phyloP scores from a whole-genome alignment of 106 monocot species.

The Ottelia alismoides region DNA sequence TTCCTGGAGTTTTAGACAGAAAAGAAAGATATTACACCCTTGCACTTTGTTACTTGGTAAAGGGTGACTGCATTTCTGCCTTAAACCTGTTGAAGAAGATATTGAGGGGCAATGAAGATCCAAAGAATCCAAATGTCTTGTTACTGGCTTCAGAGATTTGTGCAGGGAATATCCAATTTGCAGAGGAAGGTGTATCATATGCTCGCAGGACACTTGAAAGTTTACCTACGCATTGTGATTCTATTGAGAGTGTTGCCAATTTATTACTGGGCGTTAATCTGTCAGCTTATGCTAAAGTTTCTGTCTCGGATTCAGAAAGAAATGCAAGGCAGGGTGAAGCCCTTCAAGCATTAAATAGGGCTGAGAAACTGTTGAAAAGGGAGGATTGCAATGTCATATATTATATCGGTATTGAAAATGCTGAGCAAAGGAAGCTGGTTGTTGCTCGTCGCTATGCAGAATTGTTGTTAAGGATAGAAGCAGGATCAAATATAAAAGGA shows the following conservation, averaged over 20 bases:
- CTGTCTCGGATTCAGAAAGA: slow-evolving; percentile 53
- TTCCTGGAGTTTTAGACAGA: slow-evolving; percentile 47
- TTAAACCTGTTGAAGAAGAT: slow-evolving; percentile 59
- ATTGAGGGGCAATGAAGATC: slow-evolving; percentile 45
- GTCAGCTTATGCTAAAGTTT: slow-evolving; percentile 46
- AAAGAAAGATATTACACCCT: slow-evolving; percentile 60
- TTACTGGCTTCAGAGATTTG: slow-evolving; percentile 84
- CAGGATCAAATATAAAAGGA: slow-evolving; percentile 46
- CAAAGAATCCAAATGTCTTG: slow-evolving; percentile 38
- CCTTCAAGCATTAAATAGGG: slow-evolving; percentile 42
- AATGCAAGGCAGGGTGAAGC: slow-evolving; percentile 51
- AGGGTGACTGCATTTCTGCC: slow-evolving; percentile 51
- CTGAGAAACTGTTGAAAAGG: slow-evolving; percentile 31
- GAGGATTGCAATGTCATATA: slow-evolving; percentile 43
- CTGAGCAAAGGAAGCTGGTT: slow-evolving; percentile 81
- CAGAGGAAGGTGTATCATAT: slow-evolving; percentile 51
- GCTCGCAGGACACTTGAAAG: slow-evolving; percentile 40
- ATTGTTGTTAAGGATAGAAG: slow-evolving; percentile 47
- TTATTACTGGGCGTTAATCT: slow-evolving; percentile 58
- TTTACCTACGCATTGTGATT: slow-evolving; percentile 24
- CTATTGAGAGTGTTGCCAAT: slow-evolving; percentile 37
- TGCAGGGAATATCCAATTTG: slow-evolving; percentile 19
- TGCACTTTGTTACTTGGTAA: slow-evolving; percentile 71
- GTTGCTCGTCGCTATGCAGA: slow-evolving; percentile 63
- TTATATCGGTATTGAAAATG: slow-evolving; percentile 66